These are phyloP conservation scores for Candida methanosorbosa DNA, from an alignment of 805 yeast species.

Conservation along the genomic window DNA sequence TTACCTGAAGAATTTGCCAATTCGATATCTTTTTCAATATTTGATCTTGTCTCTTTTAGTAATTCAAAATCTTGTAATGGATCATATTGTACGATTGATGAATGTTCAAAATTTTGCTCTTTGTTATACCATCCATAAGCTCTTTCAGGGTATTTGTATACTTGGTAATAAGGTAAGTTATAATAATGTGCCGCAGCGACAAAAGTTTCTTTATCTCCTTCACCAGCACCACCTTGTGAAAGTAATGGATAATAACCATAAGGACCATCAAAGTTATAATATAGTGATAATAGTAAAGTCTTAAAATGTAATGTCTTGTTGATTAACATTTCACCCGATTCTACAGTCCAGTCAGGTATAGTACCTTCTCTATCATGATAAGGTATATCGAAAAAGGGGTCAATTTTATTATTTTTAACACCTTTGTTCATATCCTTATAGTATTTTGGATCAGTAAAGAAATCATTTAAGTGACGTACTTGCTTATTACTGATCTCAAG, in stretches of 20 bases:
- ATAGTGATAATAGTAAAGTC: constrained; percentile 50
- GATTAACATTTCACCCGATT: constrained; percentile 58
- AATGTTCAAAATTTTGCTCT: constrained; percentile 24
- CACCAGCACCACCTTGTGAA: constrained; percentile 58
- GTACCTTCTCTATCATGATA: constrained; percentile 62
- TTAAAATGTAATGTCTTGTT: constrained; percentile 49
- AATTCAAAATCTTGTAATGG: constrained; percentile 22
- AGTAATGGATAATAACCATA: constrained; percentile 48
- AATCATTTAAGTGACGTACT: constrained; percentile 23
- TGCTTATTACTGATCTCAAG: constrained; percentile 31
- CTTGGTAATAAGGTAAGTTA: constrained; percentile 44
- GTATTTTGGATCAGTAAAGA: constrained; percentile 21
- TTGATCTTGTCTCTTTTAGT: constrained; percentile 14
- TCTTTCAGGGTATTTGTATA: constrained; percentile 29
- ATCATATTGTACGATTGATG: constrained; percentile 26
- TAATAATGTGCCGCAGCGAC: constrained; percentile 58
- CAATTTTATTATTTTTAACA: constrained; percentile 26
- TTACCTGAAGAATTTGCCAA: constrained; percentile 8
- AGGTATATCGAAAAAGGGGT: constrained; percentile 25
- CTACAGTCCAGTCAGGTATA: constrained; percentile 61
- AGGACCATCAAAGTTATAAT: constrained; percentile 61
- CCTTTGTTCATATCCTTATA: constrained; percentile 24
- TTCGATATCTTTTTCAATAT: constrained; percentile 14
- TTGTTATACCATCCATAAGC: constrained; percentile 24
- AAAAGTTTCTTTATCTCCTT: constrained; percentile 72